Base-by-base conservation (phyloP, 2,329 filamentous ascomycete species). In the Scleromitrula shiraiana region DNA sequence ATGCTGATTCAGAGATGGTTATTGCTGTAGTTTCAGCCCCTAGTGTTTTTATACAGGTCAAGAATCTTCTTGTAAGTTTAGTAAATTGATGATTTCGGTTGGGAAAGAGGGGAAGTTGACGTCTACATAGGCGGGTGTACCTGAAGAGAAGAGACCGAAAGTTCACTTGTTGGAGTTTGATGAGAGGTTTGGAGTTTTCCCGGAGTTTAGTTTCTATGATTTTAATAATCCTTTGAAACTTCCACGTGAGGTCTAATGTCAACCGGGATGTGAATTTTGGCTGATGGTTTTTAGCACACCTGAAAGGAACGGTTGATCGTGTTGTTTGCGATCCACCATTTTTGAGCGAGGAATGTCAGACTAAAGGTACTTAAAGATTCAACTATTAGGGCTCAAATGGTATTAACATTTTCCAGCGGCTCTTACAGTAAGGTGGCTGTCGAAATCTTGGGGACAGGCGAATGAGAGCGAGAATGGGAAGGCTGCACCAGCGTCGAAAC, bases 261-360 rank as follows among this genome's bases (percentile, higher is more conserved):
- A 15, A 9, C 2, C 4, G 3, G 5, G 24, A 10, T n/a, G n/a
- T 4, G 4, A 22, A 4, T 36, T 19, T 27, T 24, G 5, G 23
- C 30, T 48, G 40, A 50, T 50, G 15, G 38, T 24, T 20, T 27
- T 51, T 45, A 76, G 72, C 64, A 10, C 64, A 74, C 27, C 65
- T 89, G 29, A 86, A 83, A 60, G 78, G 76, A 17, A 70, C 67
- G 17, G 77, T 83, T 39, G 82, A 88, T 64, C 75, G 80, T 46
- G 75, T 91, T 51, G 82, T 90, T 46, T 78, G 77, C 56, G 87
- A 93, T 61, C 87, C 87, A 7, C 87, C 87, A 0, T 91, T 91
- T 63, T 70, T 91, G 29, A 88, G 79, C 63, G 77, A 85, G 53
- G 85, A 91, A 60, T 91, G 86, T 62, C 85, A 91, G 64, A 88